Evolutionary conservation across 2,329 filamentous ascomycete species (phyloP).

Genomic region (Pseudofabraea citricarpa): DNA sequence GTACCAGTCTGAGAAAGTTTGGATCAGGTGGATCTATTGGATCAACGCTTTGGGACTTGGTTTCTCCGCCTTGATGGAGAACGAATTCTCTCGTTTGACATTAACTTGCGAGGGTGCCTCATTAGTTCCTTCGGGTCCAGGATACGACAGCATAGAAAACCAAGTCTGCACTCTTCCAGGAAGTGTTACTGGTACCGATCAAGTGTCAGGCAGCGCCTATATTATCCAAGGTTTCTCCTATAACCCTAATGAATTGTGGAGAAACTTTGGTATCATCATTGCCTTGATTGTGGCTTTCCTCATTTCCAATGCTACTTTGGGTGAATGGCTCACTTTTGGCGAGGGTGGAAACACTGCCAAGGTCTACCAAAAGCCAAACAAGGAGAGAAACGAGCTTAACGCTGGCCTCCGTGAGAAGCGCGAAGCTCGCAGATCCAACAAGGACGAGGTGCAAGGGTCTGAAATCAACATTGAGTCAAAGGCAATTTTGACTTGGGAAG

Average conservation of each 20-base stretch:
- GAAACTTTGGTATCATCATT: slow-evolving; percentile 78
- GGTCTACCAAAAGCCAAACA: slow-evolving; percentile 67
- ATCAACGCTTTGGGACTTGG: slow-evolving; percentile 70
- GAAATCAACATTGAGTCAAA: slow-evolving; percentile 55
- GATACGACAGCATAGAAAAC: slow-evolving; percentile 65
- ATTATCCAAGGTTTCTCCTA: slow-evolving; percentile 67
- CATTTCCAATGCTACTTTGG: slow-evolving; percentile 68
- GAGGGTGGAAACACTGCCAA: slow-evolving; percentile 78
- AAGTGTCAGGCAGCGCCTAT: slow-evolving; percentile 64
- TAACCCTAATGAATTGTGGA: slow-evolving; percentile 64
- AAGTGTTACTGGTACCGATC: slow-evolving; percentile 57
- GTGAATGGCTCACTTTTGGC: slow-evolving; percentile 73
- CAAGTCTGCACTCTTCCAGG: slow-evolving; percentile 81
- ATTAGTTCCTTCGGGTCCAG: slow-evolving; percentile 65
- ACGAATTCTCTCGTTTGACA: slow-evolving; percentile 69
- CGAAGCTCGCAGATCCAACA: slow-evolving; percentile 45
- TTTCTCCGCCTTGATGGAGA: slow-evolving; percentile 78
- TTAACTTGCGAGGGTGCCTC: slow-evolving; percentile 65
- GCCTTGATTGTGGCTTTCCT: slow-evolving; percentile 74
- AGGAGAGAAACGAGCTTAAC: slow-evolving; percentile 63
- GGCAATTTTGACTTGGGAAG: slow-evolving; percentile 79
- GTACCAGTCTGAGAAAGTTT: slow-evolving; percentile 68
- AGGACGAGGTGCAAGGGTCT: slow-evolving; percentile 35
- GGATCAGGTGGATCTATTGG: slow-evolving; percentile 78
- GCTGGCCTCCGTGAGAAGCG: slow-evolving; percentile 55